Conservation (phyloP, 2,329 filamentous ascomycete species). For the Paraphaeosphaeria minitans region DNA sequence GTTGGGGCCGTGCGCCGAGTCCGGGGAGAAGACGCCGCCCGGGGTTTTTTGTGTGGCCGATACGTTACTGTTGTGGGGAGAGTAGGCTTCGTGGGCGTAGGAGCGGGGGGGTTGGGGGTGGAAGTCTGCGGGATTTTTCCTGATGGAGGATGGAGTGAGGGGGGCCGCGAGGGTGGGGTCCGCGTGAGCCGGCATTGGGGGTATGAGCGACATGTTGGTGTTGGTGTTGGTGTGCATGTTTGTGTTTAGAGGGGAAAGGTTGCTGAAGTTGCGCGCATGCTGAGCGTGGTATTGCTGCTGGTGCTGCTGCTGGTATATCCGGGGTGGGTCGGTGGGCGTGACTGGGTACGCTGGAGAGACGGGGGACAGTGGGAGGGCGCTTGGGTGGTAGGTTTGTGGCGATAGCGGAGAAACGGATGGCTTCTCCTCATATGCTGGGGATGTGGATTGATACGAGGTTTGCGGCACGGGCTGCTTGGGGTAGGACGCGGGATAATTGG, state of each 20-base stretch:
- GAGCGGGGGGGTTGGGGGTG: constrained; percentile 17
- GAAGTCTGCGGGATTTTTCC: constrained; percentile 24
- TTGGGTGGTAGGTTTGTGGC: constrained; percentile 26
- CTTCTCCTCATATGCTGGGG: constrained; percentile 33
- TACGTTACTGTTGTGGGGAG: constrained; percentile 35
- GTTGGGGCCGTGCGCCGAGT: constrained; percentile 46
- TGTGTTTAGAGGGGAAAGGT: constrained; percentile 40
- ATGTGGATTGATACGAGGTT: constrained; percentile 22
- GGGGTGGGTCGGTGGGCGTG: constrained; percentile 24
- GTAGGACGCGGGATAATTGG: constrained; percentile 27
- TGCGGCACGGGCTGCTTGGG: constrained; percentile 25
- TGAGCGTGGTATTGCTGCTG: constrained; percentile 29
- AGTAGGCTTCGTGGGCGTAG: constrained; percentile 35
- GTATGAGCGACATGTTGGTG: constrained; percentile 31
- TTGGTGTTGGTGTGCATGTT: constrained; percentile 19
- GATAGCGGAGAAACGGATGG: constrained; percentile 32
- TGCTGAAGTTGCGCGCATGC: constrained; percentile 41
- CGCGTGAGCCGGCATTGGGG: constrained; percentile 30
- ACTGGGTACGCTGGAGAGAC: constrained; percentile 33
- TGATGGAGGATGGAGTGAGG: constrained; percentile 35
- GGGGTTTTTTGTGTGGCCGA: constrained; percentile 25
- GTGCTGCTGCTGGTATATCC: constrained; percentile 23
- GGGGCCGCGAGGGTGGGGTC: constrained; percentile 35
- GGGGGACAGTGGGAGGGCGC: constrained; percentile 27
- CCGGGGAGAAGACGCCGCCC: constrained; percentile 44